phyloP scores from a whole-genome alignment of 768 basidiomycete species.

The Agrocybe pediades region DNA sequence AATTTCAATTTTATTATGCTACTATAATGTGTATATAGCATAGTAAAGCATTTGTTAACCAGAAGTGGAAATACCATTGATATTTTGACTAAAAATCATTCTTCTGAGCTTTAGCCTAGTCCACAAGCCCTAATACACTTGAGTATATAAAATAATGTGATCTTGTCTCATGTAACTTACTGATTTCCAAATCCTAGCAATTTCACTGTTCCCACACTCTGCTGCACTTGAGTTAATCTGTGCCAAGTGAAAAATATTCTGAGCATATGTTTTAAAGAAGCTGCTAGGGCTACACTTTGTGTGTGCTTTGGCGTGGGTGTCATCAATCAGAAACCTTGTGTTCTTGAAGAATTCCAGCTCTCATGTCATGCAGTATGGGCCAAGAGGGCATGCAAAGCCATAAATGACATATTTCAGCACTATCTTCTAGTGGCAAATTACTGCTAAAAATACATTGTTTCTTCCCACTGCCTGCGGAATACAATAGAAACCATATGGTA shows the following conservation, averaged over 20 bases:
- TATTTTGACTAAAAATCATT: no score
- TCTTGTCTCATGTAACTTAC: constrained; percentile 32
- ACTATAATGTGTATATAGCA: no score
- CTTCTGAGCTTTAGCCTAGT: constrained; percentile 11
- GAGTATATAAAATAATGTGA: constrained; percentile 25
- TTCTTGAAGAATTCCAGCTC: constrained; percentile 25
- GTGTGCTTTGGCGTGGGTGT: constrained; percentile 29
- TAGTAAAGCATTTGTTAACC: no score
- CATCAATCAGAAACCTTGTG: constrained; percentile 30
- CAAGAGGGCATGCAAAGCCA: constrained; percentile 20
- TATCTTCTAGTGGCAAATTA: constrained; percentile 29
- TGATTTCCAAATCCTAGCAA: constrained; percentile 26
- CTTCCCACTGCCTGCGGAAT: constrained; percentile 36
- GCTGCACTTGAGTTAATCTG: constrained; percentile 32
- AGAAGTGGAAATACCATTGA: no score
- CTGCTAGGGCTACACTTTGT: constrained; percentile 27
- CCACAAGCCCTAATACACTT: constrained; percentile 23
- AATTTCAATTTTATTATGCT: no score
- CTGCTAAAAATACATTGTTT: constrained; percentile 40
- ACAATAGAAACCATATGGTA: constrained; percentile 35
- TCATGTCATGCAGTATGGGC: constrained; percentile 28
- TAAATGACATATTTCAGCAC: constrained; percentile 26
- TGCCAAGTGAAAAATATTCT: constrained; percentile 22
- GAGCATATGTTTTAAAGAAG: constrained; percentile 26
- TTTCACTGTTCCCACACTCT: constrained; percentile 31